These are phyloP conservation scores for Naganishia kalamii DNA, from an alignment of 768 basidiomycete genomes.

Conservation along the genomic window DNA sequence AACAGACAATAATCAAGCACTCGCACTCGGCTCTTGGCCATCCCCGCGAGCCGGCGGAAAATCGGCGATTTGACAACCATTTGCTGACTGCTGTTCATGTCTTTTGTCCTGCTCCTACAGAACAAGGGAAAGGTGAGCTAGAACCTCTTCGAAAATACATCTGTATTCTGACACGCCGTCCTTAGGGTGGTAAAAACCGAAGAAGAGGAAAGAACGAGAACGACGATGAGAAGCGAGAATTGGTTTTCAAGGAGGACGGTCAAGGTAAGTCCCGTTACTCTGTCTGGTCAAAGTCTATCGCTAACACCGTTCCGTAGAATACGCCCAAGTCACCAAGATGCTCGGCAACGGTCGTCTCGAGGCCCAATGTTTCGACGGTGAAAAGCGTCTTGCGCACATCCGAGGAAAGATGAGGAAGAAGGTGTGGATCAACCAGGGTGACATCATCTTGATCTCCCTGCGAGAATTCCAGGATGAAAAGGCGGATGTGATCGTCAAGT, in stretches of 20 bases:
- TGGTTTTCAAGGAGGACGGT: conserved; percentile 96
- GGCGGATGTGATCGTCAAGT: conserved; percentile 98
- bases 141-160: no score
- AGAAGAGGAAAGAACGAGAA: conserved; percentile 99
- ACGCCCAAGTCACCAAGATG: conserved; percentile 98
- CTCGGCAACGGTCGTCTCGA: conserved; percentile 94
- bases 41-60: no score
- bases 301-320: conserved; percentile 53
- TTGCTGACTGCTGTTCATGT: no score
- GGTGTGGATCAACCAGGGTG: conserved; percentile 99
- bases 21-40: no score
- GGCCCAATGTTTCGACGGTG: conserved; percentile 95
- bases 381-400: conserved; percentile 95
- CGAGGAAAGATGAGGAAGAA: conserved; percentile 99
- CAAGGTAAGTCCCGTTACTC: conserved; percentile 53
- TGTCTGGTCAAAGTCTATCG: not conserved
- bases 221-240: conserved; percentile 95
- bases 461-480: conserved; percentile 99
- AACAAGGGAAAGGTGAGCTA: conserved; percentile 27
- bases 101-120: not conserved
- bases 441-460: conserved; percentile 86
- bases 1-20: no score
- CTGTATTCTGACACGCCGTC: not conserved
- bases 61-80: no score
- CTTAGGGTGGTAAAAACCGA: conserved; percentile 95